Base-by-base conservation (phyloP, 352 stramenopile species). In the Globisporangium paddicum region DNA sequence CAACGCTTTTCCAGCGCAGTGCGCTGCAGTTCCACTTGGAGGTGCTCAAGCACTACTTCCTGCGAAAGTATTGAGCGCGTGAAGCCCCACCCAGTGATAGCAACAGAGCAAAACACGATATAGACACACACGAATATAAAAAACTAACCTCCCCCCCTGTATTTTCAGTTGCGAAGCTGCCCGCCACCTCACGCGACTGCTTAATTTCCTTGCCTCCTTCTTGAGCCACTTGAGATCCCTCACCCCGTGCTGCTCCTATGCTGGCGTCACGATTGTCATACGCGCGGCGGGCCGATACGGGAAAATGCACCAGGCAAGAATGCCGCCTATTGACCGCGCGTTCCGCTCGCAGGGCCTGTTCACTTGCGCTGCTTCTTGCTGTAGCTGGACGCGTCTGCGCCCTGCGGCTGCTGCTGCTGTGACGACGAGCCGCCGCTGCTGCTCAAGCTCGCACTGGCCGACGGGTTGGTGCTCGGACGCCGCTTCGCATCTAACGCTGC, bases 401-500 rank as follows among this genome's bases (percentile, higher is more conserved):
- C 58, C 48, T 52, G 32, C 21, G 60, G 62, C 21, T 48, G 54
- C 10, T 67, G 54, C 16, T 47, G 47, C 34, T 59, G 51, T 65
- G 47, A 54, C 38, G 57, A 66, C 66, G 58, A 38, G 48, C 68
- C 72, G 57, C 68, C 71, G 55, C 67, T 79, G 63, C 55, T 68
- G 63, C 58, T n/a, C n/a, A n/a, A n/a, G n/a, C n/a, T 58, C 26
- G 60, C 47, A 37, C 37, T 69, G 61, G 72, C 57, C 56, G 47
- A 23, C 28, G 76, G 61, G 10, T 68, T 70, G 48, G 67, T 68
- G 50, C 71, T 79, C 25, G 74, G 67, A 56, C 80, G 79, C 55
- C 83, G 83, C 71, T 93, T 93, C 61, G 71, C 73, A 49, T 95
- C 86, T 55, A 93, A 74, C 30, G 86, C 75, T 18, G 81, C 82